Evolutionary conservation across 148 eudicot species (phyloP).

Genomic region (Vaccinium corymbosum): DNA sequence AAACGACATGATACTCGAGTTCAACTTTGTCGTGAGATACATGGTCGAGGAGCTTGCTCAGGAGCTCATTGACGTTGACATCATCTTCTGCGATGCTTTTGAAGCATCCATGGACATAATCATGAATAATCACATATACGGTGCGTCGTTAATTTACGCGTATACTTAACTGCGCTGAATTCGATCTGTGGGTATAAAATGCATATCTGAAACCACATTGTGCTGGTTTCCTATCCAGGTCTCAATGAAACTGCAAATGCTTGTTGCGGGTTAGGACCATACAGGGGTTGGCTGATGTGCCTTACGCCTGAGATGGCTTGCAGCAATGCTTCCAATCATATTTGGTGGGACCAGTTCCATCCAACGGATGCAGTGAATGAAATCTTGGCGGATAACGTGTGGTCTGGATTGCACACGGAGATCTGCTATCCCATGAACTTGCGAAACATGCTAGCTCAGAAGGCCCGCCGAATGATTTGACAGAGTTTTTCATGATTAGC

Average conservation of each 20-base stretch:
- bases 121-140: conserved; percentile 48
- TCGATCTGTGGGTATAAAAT: background rate
- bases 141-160: conserved; percentile 20
- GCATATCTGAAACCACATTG: background rate
- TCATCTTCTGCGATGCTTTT: conserved; percentile 72
- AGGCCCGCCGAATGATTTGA: background rate
- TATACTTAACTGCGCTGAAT: background rate
- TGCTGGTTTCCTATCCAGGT: conserved; percentile 35
- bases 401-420: conserved; percentile 68
- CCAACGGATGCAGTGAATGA: conserved; percentile 77
- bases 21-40: conserved; percentile 69
- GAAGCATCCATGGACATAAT: conserved; percentile 84
- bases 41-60: conserved; percentile 57
- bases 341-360: conserved; percentile 98
- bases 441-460: conserved; percentile 50
- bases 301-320: conserved; percentile 84
- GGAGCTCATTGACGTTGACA: conserved; percentile 46
- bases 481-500: background rate
- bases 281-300: conserved; percentile 76
- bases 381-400: conserved; percentile 76
- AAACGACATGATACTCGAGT: conserved; percentile 81
- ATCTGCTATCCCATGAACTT: conserved; percentile 87
- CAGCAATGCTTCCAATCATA: conserved; percentile 61
- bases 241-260: conserved; percentile 60
- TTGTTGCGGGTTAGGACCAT: conserved; percentile 85